Evolutionary conservation across 805 yeast species (phyloP).

Genomic region (Teunomyces tritomae): DNA sequence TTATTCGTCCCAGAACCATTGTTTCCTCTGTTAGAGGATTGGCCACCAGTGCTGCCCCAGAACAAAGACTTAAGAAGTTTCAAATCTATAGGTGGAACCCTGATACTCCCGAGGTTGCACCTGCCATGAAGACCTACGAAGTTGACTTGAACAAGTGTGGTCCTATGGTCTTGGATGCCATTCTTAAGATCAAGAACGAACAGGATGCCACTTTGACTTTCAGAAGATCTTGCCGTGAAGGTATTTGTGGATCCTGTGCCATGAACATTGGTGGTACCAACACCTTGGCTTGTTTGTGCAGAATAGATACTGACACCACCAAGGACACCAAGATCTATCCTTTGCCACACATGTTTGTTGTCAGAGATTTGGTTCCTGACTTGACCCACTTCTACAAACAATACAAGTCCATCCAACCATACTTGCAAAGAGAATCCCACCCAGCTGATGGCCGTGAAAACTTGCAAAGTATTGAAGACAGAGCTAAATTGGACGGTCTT

Average conservation of each 20-base stretch:
- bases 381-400: slow-evolving; percentile 97
- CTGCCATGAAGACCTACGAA: slow-evolving; percentile 77
- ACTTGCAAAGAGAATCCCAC: slow-evolving; percentile 73
- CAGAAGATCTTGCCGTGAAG: slow-evolving; percentile 98
- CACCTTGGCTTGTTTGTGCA: slow-evolving; percentile 95
- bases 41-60: slow-evolving; percentile 50
- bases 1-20: slow-evolving; percentile 15
- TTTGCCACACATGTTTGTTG: slow-evolving; percentile 96
- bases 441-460: slow-evolving; percentile 94
- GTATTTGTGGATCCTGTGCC: slow-evolving; percentile 99
- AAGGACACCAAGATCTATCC: slow-evolving; percentile 90
- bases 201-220: slow-evolving; percentile 94
- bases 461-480: slow-evolving; percentile 85
- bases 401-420: slow-evolving; percentile 97
- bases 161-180: slow-evolving; percentile 96
- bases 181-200: slow-evolving; percentile 92
- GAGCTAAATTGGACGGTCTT: slow-evolving; percentile 93
- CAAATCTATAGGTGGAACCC: slow-evolving; percentile 98
- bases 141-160: slow-evolving; percentile 90
- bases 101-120: slow-evolving; percentile 90
- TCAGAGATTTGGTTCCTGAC: slow-evolving; percentile 96
- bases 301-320: slow-evolving; percentile 75
- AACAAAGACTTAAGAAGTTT: slow-evolving; percentile 68
- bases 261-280: slow-evolving; percentile 98
- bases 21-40: slow-evolving; percentile 24